A percentile compares a stretch with the other conserved stretches of the same genome.
Conservation (phyloP, 805 yeast genomes). For the Blastobotrys robertii region DNA sequence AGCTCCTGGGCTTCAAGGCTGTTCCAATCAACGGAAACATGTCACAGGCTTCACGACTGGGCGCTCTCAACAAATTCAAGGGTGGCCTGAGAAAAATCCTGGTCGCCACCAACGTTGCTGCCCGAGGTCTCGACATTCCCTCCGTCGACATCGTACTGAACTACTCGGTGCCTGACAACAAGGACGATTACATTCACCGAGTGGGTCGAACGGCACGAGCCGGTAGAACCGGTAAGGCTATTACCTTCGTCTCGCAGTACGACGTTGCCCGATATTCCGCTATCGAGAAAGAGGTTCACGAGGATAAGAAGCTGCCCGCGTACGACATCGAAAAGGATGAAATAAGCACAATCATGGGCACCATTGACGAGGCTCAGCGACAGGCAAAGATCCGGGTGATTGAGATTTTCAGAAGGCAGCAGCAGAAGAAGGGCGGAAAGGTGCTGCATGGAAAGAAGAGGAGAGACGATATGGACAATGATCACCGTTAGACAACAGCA, state of each 20-base stretch:
- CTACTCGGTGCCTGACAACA: slow-evolving; percentile 89
- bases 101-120: slow-evolving; percentile 94
- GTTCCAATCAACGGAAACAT: slow-evolving; percentile 94
- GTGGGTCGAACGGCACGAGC: slow-evolving; percentile 99
- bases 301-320: slow-evolving; percentile 64
- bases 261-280: slow-evolving; percentile 82
- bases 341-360: slow-evolving; percentile 66
- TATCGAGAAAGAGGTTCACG: slow-evolving; percentile 74
- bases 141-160: slow-evolving; percentile 81
- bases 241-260: slow-evolving; percentile 85
- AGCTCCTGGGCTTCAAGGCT: slow-evolving; percentile 76
- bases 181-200: slow-evolving; percentile 92
- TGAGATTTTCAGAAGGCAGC: slow-evolving; percentile 45
- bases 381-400: slow-evolving; percentile 78
- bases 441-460: neutral
- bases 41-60: slow-evolving; percentile 86
- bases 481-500: neutral
- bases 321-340: slow-evolving; percentile 48
- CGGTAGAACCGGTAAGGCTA: slow-evolving; percentile 77
- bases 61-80: slow-evolving; percentile 83
- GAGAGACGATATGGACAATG: neutral
- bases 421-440: slow-evolving; percentile 16
- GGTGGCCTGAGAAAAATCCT: slow-evolving; percentile 89
- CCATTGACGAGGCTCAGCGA: slow-evolving; percentile 86
- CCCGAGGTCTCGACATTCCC: slow-evolving; percentile 96